These are phyloP conservation scores for Pinus taeda DNA, from an alignment of 75 land plant species.

Conservation along the genomic window DNA sequence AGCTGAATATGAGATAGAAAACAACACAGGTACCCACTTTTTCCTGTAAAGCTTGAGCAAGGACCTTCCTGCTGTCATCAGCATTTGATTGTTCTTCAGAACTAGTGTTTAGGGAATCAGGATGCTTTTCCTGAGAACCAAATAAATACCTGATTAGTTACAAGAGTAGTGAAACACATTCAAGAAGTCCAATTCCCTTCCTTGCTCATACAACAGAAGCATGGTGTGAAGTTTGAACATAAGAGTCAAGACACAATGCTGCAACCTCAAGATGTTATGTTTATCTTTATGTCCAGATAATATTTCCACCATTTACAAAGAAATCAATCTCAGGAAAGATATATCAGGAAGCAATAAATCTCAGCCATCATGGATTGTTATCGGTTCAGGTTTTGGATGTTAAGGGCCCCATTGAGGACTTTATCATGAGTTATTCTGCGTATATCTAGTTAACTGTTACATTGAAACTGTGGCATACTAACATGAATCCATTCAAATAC, in stretches of 20 bases:
- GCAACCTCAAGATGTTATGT: background rate
- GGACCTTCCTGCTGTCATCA: slow-evolving; percentile 44
- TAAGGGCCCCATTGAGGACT: too few species aligned
- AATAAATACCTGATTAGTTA: slow-evolving; percentile 4
- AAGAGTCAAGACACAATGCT: background rate
- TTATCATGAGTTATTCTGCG: too few species aligned
- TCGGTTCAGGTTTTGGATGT: slow-evolving; percentile 8
- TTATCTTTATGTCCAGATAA: too few species aligned
- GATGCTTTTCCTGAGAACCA: background rate
- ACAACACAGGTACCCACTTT: slow-evolving; percentile 48
- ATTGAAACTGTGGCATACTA: too few species aligned
- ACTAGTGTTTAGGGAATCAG: background rate
- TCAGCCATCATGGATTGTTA: background rate
- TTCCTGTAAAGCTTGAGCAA: slow-evolving; percentile 87
- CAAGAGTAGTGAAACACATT: background rate
- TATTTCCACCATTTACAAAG: too few species aligned
- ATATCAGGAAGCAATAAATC: too few species aligned
- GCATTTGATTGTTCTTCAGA: slow-evolving; percentile 9
- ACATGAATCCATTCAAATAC: too few species aligned
- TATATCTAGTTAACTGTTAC: too few species aligned
- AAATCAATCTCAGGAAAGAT: too few species aligned
- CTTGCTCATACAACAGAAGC: background rate
- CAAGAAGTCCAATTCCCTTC: background rate
- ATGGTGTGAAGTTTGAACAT: background rate
- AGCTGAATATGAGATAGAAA: background rate